These are phyloP conservation scores for Rubroshorea leprosula DNA, from an alignment of 345 rosid species.

Conservation along the genomic window DNA sequence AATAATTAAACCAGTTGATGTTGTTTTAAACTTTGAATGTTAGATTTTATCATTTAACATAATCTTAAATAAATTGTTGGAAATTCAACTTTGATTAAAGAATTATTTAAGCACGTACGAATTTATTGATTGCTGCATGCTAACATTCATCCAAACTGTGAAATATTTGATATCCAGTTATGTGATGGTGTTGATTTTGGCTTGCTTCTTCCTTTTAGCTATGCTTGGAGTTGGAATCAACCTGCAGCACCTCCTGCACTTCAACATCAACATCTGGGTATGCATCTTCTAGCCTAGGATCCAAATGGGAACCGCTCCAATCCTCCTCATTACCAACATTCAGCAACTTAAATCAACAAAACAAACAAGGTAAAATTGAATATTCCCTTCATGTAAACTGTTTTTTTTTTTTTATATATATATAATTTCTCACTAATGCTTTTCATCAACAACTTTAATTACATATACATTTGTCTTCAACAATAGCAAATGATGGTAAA, in stretches of 20 bases:
- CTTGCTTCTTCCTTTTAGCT: constrained; percentile 39
- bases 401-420: too few relatives aligned
- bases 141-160: too few relatives aligned
- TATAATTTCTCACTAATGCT: neutral
- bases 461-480: neutral
- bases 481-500: neutral
- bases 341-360: constrained; percentile 24
- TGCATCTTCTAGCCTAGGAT: constrained; percentile 50
- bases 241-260: constrained; percentile 34
- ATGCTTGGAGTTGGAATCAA: constrained; percentile 65
- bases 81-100: too few relatives aligned
- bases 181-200: too few relatives aligned
- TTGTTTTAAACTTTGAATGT: too few relatives aligned
- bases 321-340: constrained; percentile 38
- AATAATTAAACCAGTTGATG: too few relatives aligned
- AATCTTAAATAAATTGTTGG: too few relatives aligned
- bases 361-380: constrained; percentile 28
- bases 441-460: neutral
- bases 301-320: constrained; percentile 30
- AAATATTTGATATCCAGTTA: too few relatives aligned
- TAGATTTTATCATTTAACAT: too few relatives aligned
- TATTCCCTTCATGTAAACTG: too few relatives aligned
- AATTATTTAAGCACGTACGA: too few relatives aligned
- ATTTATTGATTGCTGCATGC: too few relatives aligned
- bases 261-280: constrained; percentile 38